Base-by-base conservation (phyloP, 2,329 filamentous ascomycete genomes). In the Xylariaceae sp. region DNA sequence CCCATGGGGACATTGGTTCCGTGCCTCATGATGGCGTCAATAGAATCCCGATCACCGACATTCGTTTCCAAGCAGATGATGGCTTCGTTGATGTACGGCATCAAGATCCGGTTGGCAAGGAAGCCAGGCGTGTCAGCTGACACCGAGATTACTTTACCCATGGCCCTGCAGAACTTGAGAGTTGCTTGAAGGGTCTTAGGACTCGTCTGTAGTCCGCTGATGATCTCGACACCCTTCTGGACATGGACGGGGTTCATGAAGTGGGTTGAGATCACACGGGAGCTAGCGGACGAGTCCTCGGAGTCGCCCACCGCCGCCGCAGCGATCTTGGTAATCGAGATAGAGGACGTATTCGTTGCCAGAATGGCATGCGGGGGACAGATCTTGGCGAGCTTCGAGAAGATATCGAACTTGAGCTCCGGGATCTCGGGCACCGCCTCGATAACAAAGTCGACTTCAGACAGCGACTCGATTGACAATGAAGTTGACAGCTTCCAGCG, bases 171-270 rank as follows among this genome's bases (percentile, higher is more conserved):
- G 72, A 99, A 93, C 4, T 84, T 88, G 9, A 97, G 77, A 2
- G 94, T 91, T 0, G 88, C 90, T 15, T 90, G 87, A 50, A 97
- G 77, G 1, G 94, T 97, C 62, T 84, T 82, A 66, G 86, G 78
- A 60, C 90, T 94, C 2, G 94, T 99, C 75, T 99, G 94, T 35
- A 99, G 80, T 35, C 92, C 94, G 55, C 89, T 88, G 73, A 99
- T 97, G 70, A 99, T 97, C 77, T 99, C 94, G 4, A 99, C 94
- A 55, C 94, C 94, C 76, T 96, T 96, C 73, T 97, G 94, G 37
- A 99, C 78, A 1, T 94, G 94, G 0, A 99, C 94, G 0, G 94
- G 94, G 80, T 99, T 99, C 94, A 99, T 99, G 77, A 99, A 99
- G 75, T 99, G 94, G 13, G 94, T 97, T 55, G 90, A 91, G 57